A percentile compares a stretch with the other conserved stretches of the same genome.
These are phyloP conservation scores for Aspergillus ruber DNA, from an alignment of 2,329 filamentous ascomycete species.

Conservation along the genomic window DNA sequence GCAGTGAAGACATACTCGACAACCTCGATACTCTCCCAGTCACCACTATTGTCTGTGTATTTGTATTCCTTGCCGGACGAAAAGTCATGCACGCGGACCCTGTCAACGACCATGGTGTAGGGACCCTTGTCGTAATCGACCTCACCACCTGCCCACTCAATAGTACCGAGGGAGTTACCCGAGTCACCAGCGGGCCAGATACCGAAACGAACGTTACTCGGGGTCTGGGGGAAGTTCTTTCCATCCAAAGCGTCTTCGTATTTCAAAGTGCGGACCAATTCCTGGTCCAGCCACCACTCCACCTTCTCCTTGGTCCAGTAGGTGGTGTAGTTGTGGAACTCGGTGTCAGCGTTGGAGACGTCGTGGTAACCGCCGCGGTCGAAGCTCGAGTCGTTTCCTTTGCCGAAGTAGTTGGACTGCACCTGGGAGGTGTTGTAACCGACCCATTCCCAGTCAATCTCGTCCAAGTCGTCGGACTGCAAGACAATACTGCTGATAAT, in stretches of 20 bases:
- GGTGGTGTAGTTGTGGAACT: conserved; percentile 47
- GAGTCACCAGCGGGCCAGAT: conserved; percentile 59
- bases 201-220: conserved; percentile 64
- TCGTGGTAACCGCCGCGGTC: conserved; percentile 75
- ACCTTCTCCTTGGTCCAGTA: conserved; percentile 62
- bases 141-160: conserved; percentile 63
- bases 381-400: conserved; percentile 70
- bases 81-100: conserved; percentile 52
- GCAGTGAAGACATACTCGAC: conserved; percentile 23
- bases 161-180: conserved; percentile 38
- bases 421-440: conserved; percentile 33
- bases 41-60: conserved; percentile 57
- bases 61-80: conserved; percentile 59
- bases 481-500: conserved; percentile 78
- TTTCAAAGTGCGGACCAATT: conserved; percentile 54
- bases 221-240: conserved; percentile 63
- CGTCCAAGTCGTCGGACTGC: conserved; percentile 76
- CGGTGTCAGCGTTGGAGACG: conserved; percentile 50
- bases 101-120: conserved; percentile 68
- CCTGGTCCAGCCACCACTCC: conserved; percentile 61
- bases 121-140: conserved; percentile 62
- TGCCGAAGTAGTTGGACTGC: conserved; percentile 95
- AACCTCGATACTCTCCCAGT: conserved; percentile 60
- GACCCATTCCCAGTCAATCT: conserved; percentile 65
- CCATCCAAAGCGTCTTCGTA: conserved; percentile 52